phyloP scores from a whole-genome alignment of 768 basidiomycete species.

The Tulasnella sp. region DNA sequence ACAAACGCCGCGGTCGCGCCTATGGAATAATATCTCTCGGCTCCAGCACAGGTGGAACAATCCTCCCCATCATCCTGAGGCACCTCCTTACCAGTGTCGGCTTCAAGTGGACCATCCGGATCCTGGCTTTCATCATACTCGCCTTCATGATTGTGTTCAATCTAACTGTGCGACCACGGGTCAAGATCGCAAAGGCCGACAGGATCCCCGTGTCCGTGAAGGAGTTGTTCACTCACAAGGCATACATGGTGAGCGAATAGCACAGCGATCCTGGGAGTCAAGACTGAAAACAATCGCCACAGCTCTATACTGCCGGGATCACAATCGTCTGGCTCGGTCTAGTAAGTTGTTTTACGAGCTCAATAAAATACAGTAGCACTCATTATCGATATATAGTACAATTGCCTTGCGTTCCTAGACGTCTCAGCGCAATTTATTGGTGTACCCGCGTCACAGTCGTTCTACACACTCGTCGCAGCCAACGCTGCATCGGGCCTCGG shows the following conservation, averaged over 20 bases:
- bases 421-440: conserved; percentile 37
- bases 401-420: conserved; percentile 32
- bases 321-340: conserved; percentile 9
- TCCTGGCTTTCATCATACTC: conserved; percentile 53
- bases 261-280: conserved; percentile 45
- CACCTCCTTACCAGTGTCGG: conserved; percentile 17
- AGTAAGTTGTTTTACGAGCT: not conserved
- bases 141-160: conserved; percentile 40
- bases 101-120: conserved; percentile 38
- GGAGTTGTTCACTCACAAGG: conserved; percentile 44
- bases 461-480: conserved; percentile 22
- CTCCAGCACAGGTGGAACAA: conserved; percentile 12
- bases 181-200: conserved; percentile 38
- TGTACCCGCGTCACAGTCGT: conserved; percentile 15
- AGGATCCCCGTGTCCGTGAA: conserved; percentile 41
- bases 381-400: not conserved
- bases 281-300: conserved; percentile 9
- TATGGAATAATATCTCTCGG: conserved; percentile 45
- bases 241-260: conserved; percentile 44
- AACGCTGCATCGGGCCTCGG: conserved; percentile 26
- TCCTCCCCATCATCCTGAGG: conserved; percentile 17
- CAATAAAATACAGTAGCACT: not conserved
- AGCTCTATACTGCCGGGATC: not conserved
- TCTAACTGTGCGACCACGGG: conserved; percentile 5
- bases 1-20: conserved; percentile 40